Base-by-base conservation (phyloP, 2,329 filamentous ascomycete species). In the Xylariaceae sp. region DNA sequence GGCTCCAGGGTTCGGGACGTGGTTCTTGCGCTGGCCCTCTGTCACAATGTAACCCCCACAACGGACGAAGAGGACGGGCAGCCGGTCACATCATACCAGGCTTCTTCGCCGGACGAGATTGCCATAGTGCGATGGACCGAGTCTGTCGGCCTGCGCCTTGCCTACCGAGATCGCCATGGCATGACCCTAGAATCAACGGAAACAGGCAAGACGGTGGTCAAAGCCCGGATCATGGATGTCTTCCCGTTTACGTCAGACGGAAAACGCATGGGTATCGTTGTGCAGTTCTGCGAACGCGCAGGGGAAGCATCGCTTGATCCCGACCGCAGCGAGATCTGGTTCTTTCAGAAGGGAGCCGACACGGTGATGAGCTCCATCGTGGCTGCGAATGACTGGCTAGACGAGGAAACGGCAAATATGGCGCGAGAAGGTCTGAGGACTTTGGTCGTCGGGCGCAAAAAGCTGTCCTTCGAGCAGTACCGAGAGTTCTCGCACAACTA, bases 371-470 rank as follows among this genome's bases (percentile, higher is more conserved):
- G 81, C n/a, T 74, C 81, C 3, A 96, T 98, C 45, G 92, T 98
- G 22, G 86, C 83, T 6, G 78, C 89, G 13, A 98, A 96, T 53
- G 92, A 98, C 63, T 98, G 92, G 93, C 77, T 98, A 1, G 92
- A 98, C 47, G 92, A 98, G 58, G 92, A 98, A 59, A 96, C 92
- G 0, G 86, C 87, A n/a, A 98, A 98, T 57, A 98, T 98, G 93
- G 93, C 93, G 5, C 80, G 92, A 30, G 93, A 98, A 67, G 92
- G 92, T 24, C 67, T 98, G 31, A 81, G 92, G 37, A 98, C 92
- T 1, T 70, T 98, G 5, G 92, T 98, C 5, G 83, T 98, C 17
- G 93, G 92, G n/a, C 77, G 93, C 29, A 94, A 92, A 58, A 81
- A 78, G 48, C 68, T 98, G 5, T 90, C 87, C 0, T 49, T 67